Percentiles rank a stretch among this genome's conserved stretches.
phyloP scores from a whole-genome alignment of 177 flowering plant genomes.

The Vitis hybrid region DNA sequence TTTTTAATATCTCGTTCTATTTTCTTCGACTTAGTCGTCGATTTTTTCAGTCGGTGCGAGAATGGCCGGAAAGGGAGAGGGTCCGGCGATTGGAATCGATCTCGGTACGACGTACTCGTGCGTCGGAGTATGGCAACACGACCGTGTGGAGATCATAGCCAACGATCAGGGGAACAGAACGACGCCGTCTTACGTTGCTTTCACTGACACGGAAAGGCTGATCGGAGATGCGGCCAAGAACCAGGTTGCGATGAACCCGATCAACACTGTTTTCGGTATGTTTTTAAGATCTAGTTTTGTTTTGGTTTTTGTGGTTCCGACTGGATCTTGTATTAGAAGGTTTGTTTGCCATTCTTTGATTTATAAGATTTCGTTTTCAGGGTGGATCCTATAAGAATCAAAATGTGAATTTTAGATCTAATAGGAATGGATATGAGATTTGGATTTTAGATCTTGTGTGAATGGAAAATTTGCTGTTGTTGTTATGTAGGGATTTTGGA shows the following conservation, averaged over 20 bases:
- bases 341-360: not conserved
- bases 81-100: slow-evolving; percentile 60
- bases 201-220: slow-evolving; percentile 56
- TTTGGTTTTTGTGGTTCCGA: not conserved
- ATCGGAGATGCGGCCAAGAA: slow-evolving; percentile 72
- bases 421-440: no score
- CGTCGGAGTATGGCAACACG: slow-evolving; percentile 68
- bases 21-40: not conserved
- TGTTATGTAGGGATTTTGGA: no score
- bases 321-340: not conserved
- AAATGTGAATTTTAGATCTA: no score
- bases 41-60: not conserved
- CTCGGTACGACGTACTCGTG: slow-evolving; percentile 60
- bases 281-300: not conserved
- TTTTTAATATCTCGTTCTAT: not conserved
- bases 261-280: slow-evolving; percentile 66
- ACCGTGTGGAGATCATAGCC: slow-evolving; percentile 61
- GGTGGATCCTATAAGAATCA: no score
- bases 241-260: slow-evolving; percentile 74
- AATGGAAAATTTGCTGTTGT: no score
- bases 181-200: slow-evolving; percentile 58
- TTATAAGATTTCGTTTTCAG: no score
- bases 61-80: slow-evolving; percentile 59
- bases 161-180: slow-evolving; percentile 63
- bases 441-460: no score